Base-by-base conservation (phyloP, 108 stramenopile species). In the Stephanodiscus minutulus region DNA sequence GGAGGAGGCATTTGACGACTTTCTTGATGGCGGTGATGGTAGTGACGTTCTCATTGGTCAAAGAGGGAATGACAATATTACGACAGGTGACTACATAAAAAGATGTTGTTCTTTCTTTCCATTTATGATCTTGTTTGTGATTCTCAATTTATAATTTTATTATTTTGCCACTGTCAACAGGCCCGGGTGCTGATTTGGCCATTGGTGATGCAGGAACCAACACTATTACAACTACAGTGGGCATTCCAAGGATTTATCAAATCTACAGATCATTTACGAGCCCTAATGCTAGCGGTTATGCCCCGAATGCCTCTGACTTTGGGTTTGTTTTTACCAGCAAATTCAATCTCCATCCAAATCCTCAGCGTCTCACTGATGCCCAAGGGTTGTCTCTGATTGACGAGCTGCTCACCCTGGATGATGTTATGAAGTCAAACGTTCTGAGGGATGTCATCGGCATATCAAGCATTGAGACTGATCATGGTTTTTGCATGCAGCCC, bases 21-120 rank as follows among this genome's bases (percentile, higher is more conserved):
- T 13, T 17, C 69, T 77, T 28, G n/a, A 43, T 35, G 76, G 76
- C 17, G 76, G 70, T 1, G 7, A 50, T 11, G 76, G 76, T 5
- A 39, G 68, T 47, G 76, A 77, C 43, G 47, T 71, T 25, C 18
- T 77, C 13, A 77, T 77, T 53, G 76, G 76, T 3, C 76, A 77
- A 68, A 68, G 76, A 27, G 76, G 76, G 15, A 46, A 71, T 28
- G 76, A 77, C 61, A 57, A 18, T 28, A 21, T 77, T 29, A 29
- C 29, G 12, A 68, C 55, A 52, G 76, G 52, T 60, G 37, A 21
- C 44, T 55, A 20, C 1, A 68, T 20, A 37, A 33, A 55, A 52
- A 52, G 6, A 20, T 55, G 25, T 2, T 55, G 25, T 55, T 55
- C 5, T 28, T 15, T 8, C 25, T 25, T 41, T 41, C 39, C 11